These are phyloP conservation scores for Ustilago sp. DNA, from an alignment of 1,284 basidiomycete genomes.

Conservation along the genomic window DNA sequence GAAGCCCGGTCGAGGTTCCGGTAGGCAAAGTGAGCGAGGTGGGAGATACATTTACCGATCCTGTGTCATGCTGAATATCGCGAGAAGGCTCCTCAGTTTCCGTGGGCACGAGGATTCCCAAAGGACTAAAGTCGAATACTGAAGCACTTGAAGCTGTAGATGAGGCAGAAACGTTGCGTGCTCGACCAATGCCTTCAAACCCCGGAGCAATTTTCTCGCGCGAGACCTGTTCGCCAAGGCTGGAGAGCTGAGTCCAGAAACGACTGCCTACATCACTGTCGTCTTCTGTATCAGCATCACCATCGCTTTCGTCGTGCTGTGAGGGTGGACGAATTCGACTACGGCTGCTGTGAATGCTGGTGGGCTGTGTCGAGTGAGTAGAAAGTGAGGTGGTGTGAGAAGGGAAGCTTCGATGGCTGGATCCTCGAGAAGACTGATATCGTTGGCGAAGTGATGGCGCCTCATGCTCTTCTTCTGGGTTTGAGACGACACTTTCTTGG, in stretches of 20 bases:
- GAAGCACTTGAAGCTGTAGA: constrained; percentile 25
- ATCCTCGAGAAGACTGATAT: constrained; percentile 9
- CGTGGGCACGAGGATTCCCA: constrained; percentile 28
- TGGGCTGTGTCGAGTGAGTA: constrained; percentile 14
- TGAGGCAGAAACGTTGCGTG: constrained; percentile 11
- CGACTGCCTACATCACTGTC: constrained; percentile 20
- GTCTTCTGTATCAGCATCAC: constrained; percentile 3
- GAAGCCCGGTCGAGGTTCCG: neutral
- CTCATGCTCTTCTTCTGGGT: neutral
- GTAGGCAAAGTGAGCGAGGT: neutral
- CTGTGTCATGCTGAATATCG: neutral
- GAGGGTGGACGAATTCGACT: neutral
- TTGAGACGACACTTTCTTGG: neutral
- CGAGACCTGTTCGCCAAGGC: constrained; percentile 22
- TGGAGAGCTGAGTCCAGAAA: constrained; percentile 31
- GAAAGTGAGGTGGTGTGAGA: constrained; percentile 17
- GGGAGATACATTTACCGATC: neutral
- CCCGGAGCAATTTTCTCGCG: constrained; percentile 6
- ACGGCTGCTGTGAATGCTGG: constrained; percentile 24
- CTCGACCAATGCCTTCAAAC: neutral
- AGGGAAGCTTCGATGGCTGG: constrained; percentile 21
- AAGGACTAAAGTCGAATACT: constrained; percentile 28
- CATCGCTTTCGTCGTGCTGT: neutral
- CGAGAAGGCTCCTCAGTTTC: neutral
- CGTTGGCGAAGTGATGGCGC: neutral